phyloP scores from a whole-genome alignment of 1,284 basidiomycete genomes.

The Tausonia pullulans region DNA sequence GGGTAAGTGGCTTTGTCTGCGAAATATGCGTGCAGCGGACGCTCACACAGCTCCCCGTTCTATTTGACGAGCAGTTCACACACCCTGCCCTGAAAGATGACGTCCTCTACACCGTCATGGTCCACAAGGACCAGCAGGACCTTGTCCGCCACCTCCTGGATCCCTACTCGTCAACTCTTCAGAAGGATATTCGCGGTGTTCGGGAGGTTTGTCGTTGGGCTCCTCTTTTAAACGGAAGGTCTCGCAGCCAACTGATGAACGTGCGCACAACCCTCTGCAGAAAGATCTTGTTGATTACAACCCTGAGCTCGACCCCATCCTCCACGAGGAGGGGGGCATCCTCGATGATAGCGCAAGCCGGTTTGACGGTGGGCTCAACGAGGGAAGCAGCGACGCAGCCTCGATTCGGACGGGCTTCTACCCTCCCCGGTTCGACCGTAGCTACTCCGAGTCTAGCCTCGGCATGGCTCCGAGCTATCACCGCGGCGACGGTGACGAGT shows the following conservation, averaged over 20 bases:
- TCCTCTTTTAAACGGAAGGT: background rate
- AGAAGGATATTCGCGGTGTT: conserved; percentile 12
- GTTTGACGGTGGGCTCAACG: background rate
- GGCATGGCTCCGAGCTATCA: too few species aligned
- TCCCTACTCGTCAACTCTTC: conserved; percentile 8
- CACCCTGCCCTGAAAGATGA: conserved; percentile 38
- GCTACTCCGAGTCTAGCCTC: too few species aligned
- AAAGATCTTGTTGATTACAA: conserved; percentile 12
- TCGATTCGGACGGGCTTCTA: too few species aligned
- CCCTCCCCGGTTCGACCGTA: too few species aligned
- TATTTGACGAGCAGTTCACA: conserved; percentile 36
- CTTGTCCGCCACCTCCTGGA: conserved; percentile 15
- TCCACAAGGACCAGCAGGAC: conserved; percentile 32
- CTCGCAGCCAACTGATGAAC: background rate
- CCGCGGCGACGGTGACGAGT: too few species aligned
- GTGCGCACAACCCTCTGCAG: background rate
- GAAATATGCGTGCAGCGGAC: conserved; percentile 31
- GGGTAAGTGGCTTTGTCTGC: conserved; percentile 1
- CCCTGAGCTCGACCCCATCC: background rate
- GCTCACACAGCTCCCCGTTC: conserved; percentile 33
- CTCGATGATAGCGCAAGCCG: background rate
- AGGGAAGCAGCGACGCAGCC: too few species aligned
- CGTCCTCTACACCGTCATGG: conserved; percentile 35
- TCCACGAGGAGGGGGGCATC: background rate
- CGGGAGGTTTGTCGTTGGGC: conserved; percentile 6